Evolutionary conservation across 768 basidiomycete genomes (phyloP).

Genomic region (Favolaschia claudopus): DNA sequence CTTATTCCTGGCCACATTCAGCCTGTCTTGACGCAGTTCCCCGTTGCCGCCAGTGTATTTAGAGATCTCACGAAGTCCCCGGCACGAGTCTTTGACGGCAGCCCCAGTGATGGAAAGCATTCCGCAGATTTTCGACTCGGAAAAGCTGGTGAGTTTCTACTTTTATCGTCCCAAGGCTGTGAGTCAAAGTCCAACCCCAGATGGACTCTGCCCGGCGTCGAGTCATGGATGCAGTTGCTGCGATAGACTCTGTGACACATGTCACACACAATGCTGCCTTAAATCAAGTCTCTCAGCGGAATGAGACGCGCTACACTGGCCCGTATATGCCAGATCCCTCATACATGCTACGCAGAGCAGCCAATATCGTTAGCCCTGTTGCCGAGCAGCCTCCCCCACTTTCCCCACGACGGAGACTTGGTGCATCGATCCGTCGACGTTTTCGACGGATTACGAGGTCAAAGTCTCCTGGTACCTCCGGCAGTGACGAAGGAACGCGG

Average conservation of each 20-base stretch:
- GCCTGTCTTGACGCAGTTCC: not conserved
- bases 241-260: not conserved
- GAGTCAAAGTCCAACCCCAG: constrained; percentile 16
- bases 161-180: constrained; percentile 2
- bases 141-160: constrained; percentile 6
- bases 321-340: constrained; percentile 15
- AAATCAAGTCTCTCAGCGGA: constrained; percentile 16
- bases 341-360: constrained; percentile 19
- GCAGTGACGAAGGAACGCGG: constrained; percentile 7
- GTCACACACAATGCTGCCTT: constrained; percentile 6
- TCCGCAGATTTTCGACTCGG: not conserved
- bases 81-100: not conserved
- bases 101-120: not conserved
- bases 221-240: constrained; percentile 7
- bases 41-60: not conserved
- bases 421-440: constrained; percentile 22
- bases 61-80: not conserved
- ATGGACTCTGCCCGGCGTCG: constrained; percentile 3
- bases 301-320: constrained; percentile 12
- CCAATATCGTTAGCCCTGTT: constrained; percentile 17
- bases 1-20: not conserved
- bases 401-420: constrained; percentile 15
- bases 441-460: constrained; percentile 13
- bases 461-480: not conserved
- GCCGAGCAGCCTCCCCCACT: constrained; percentile 5